Conservation (phyloP, 352 stramenopile genomes). For the Globisporangium takayamanum region DNA sequence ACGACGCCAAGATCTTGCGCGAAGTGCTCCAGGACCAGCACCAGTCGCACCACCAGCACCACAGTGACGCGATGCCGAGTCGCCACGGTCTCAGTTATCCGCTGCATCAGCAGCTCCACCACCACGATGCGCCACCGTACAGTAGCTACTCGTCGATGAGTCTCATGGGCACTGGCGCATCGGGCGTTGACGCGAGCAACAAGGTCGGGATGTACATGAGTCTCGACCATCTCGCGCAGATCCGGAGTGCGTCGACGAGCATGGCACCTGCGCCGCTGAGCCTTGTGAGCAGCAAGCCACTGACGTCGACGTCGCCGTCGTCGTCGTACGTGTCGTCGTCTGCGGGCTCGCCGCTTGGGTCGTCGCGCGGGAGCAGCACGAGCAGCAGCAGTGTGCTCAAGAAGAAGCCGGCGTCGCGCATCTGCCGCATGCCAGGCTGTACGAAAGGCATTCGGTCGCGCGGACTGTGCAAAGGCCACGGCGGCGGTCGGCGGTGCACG, state of each 20-base stretch:
- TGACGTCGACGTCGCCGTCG: slow-evolving; percentile 1
- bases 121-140: background rate
- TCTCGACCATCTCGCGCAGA: slow-evolving; percentile 7
- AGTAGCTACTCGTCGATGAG: background rate
- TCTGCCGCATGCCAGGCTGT: slow-evolving; percentile 70
- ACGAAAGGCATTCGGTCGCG: slow-evolving; percentile 79
- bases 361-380: slow-evolving; percentile 16
- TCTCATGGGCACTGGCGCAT: background rate
- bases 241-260: background rate
- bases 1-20: slow-evolving; percentile 13
- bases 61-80: background rate
- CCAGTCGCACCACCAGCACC: background rate
- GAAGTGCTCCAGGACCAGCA: slow-evolving; percentile 14
- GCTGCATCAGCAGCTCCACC: background rate
- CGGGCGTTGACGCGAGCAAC: background rate
- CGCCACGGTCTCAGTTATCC: background rate
- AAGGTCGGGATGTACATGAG: slow-evolving; percentile 14
- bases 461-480: slow-evolving; percentile 81
- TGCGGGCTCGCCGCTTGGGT: slow-evolving; percentile 9
- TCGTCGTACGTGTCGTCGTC: slow-evolving; percentile 9
- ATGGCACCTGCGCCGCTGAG: background rate
- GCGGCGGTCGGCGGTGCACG: slow-evolving; percentile 71
- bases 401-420: slow-evolving; percentile 55
- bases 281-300: background rate
- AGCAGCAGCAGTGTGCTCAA: slow-evolving; percentile 31